Evolutionary conservation across 306 rosid species (phyloP).

Genomic region (Abrus pulchellus): DNA sequence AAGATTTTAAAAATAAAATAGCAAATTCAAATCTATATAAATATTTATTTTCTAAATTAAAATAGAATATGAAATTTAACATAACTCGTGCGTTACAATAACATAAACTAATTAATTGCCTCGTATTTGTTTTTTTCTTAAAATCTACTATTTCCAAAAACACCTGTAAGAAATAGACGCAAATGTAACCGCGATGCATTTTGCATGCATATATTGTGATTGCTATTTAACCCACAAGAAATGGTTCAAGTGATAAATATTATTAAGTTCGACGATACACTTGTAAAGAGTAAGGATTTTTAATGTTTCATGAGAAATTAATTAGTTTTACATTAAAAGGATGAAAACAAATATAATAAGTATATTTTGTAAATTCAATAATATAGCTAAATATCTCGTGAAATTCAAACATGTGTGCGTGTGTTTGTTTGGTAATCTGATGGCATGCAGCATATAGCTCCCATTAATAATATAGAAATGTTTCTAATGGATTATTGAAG

Average conservation of each 20-base stretch:
- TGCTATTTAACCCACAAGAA: neutral
- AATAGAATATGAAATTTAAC: neutral
- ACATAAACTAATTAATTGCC: neutral
- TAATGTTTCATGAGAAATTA: neutral
- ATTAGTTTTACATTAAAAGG: neutral
- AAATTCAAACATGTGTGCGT: neutral
- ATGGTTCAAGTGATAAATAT: neutral
- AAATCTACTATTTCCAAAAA: neutral
- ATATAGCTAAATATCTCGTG: neutral
- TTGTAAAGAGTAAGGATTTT: neutral
- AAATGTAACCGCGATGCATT: neutral
- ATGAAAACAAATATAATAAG: neutral
- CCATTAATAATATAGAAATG: neutral
- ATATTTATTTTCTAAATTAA: too few relatives aligned
- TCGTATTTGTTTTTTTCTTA: neutral
- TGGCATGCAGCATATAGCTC: neutral
- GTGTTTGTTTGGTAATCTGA: neutral
- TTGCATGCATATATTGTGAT: neutral
- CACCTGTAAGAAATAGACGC: too few relatives aligned
- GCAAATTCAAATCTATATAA: too few relatives aligned
- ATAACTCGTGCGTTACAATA: neutral
- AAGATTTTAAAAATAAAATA: too few relatives aligned
- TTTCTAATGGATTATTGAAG: neutral
- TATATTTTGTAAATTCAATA: neutral
- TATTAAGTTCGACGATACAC: too few relatives aligned